Evolutionary conservation across 139 green algal species (phyloP), one percentile per base, ranked within the genome.

Genomic region (Bryopsis sp.): DNA sequence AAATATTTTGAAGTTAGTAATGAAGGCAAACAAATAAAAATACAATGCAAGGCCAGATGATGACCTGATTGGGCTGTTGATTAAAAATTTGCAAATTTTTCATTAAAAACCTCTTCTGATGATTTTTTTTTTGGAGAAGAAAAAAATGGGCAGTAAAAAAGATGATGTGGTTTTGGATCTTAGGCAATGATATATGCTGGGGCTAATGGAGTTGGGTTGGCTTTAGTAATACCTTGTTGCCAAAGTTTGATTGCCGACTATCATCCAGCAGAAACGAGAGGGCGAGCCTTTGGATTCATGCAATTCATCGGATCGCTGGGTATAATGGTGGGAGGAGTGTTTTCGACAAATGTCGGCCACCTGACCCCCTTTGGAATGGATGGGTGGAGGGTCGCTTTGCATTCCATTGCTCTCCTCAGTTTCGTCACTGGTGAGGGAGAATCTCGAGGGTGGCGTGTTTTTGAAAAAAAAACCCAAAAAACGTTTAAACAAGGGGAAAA

Each of bases 181-280:
- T 48, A 82, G 47, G 84, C 78, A 33, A 74, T 86, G n/a, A 29
- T 79, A 0, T 81, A 81, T 63, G 81, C 76, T 73, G 78, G 72
- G 0, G 72, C 86, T 4, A 93, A 93, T 71, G 86, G 86, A 1
- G 28, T 91, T 39, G 84, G 86, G 2, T 76, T 92, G 43, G 77
- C 85, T 0, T 73, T 93, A 7, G 82, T 92, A 6, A 84, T 93
- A 29, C 87, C 87, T 33, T 85, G 80, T 72, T 62, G 78, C 11
- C 75, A 83, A 57, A 79, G 57, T 36, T 74, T 94, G 22, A 75
- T 89, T 4, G 87, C 87, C 1, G 87, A 94, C 70, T 85, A 81
- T 43, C 74, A 87, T 59, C 70, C 76, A 4, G 47, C 78, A n/a
- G 74, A 80, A n/a, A 50, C 50, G 8, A 64, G 87, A 7, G 87